Percentiles rank a stretch among this genome's conserved stretches.
Conservation (phyloP, 176 grass and related monocot genomes). For the Triticum urartu region DNA sequence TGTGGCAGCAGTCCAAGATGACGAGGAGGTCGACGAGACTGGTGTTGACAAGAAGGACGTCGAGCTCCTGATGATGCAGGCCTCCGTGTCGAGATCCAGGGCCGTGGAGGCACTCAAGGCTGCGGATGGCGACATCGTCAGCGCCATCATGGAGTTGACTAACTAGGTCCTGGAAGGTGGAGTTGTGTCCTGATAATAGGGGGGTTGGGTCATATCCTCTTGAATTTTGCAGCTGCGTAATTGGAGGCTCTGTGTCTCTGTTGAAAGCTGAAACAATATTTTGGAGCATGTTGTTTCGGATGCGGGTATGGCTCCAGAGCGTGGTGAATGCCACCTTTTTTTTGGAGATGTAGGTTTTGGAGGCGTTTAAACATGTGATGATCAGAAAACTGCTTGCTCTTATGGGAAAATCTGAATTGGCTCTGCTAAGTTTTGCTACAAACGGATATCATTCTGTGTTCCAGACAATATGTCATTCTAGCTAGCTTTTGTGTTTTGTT, state of each 20-base stretch:
- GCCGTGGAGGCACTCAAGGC: slow-evolving; percentile 29
- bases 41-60: slow-evolving; percentile 34
- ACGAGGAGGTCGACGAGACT: slow-evolving; percentile 14
- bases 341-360: too few relatives aligned
- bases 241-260: not conserved
- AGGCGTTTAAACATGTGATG: too few relatives aligned
- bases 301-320: too few relatives aligned
- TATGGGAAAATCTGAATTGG: too few relatives aligned
- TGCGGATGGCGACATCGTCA: slow-evolving; percentile 12
- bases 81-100: slow-evolving; percentile 19
- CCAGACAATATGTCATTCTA: too few relatives aligned
- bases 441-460: too few relatives aligned
- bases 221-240: not conserved
- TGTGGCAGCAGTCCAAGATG: not conserved
- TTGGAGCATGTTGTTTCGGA: too few relatives aligned
- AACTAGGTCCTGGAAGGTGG: not conserved
- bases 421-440: too few relatives aligned
- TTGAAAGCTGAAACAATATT: too few relatives aligned
- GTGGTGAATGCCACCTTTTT: too few relatives aligned
- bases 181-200: not conserved
- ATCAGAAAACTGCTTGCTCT: too few relatives aligned
- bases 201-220: not conserved
- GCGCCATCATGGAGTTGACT: slow-evolving; percentile 37
- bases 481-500: too few relatives aligned
- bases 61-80: slow-evolving; percentile 36